Percentiles rank a stretch among this genome's conserved stretches.
phyloP scores from a whole-genome alignment of 2,329 filamentous ascomycete species.

The Diaporthe nobilis region DNA sequence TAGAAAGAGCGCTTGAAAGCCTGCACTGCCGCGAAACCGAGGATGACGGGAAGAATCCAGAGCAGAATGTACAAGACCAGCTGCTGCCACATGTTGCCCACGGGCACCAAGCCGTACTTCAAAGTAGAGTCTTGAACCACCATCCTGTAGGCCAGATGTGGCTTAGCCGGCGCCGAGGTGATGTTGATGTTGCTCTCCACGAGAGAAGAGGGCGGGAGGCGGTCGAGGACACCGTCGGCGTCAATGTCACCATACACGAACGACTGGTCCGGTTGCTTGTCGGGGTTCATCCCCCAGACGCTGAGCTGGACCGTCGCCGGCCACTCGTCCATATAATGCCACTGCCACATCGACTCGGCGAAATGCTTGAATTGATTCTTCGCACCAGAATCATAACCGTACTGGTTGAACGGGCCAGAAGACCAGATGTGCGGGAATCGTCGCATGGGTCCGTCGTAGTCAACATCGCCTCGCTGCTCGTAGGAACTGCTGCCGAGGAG shows the following conservation, averaged over 20 bases:
- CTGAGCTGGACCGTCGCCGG: constrained; percentile 72
- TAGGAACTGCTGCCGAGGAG: constrained; percentile 72
- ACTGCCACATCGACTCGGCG: constrained; percentile 66
- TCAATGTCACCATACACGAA: constrained; percentile 72
- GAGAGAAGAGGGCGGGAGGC: constrained; percentile 71
- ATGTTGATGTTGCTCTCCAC: constrained; percentile 69
- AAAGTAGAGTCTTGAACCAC: constrained; percentile 67
- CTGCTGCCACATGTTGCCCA: constrained; percentile 67
- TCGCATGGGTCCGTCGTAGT: constrained; percentile 54
- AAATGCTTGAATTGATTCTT: constrained; percentile 63
- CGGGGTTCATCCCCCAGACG: constrained; percentile 75
- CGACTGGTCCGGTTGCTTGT: constrained; percentile 71
- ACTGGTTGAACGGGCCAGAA: constrained; percentile 73
- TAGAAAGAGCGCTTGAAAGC: constrained; percentile 70
- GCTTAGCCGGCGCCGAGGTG: constrained; percentile 64
- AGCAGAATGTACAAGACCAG: constrained; percentile 67
- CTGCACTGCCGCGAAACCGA: constrained; percentile 64
- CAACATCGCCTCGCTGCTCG: constrained; percentile 70
- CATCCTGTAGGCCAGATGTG: constrained; percentile 68
- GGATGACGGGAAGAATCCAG: constrained; percentile 65
- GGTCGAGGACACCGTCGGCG: constrained; percentile 71
- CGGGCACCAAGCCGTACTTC: constrained; percentile 65
- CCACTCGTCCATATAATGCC: constrained; percentile 74
- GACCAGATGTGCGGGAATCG: constrained; percentile 74
- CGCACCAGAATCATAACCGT: constrained; percentile 72